These are phyloP conservation scores for Helotiales sp. DNA, from an alignment of 2,329 filamentous ascomycete species.

Conservation along the genomic window DNA sequence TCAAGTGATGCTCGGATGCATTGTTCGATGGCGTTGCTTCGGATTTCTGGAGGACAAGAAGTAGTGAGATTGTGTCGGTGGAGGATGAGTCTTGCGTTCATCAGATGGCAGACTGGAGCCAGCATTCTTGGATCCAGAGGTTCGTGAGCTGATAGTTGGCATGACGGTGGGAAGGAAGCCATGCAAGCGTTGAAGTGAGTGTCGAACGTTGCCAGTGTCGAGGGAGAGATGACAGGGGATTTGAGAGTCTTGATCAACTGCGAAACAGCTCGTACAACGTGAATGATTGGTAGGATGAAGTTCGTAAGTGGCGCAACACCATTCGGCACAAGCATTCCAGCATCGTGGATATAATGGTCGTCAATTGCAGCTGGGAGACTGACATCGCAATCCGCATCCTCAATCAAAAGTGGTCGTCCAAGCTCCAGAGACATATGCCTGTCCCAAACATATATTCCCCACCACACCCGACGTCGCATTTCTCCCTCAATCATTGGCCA, in stretches of 20 bases:
- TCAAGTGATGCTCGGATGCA: conserved; percentile 76
- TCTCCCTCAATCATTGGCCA: conserved; percentile 79
- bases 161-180: conserved; percentile 71
- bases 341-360: conserved; percentile 71
- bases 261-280: conserved; percentile 76
- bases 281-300: conserved; percentile 75
- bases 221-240: conserved; percentile 63
- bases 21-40: conserved; percentile 71
- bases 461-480: conserved; percentile 88
- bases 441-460: conserved; percentile 89
- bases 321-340: conserved; percentile 52
- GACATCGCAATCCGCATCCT: conserved; percentile 87
- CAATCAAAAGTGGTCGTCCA: conserved; percentile 77
- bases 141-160: conserved; percentile 65
- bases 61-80: conserved; percentile 87
- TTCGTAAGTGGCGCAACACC: conserved; percentile 60
- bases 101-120: conserved; percentile 73
- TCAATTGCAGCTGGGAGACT: conserved; percentile 76
- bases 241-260: conserved; percentile 71
- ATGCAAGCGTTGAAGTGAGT: conserved; percentile 76
- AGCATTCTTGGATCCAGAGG: conserved; percentile 74
- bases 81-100: conserved; percentile 80
- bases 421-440: conserved; percentile 77
- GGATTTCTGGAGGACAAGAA: conserved; percentile 62
- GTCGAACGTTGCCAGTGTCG: conserved; percentile 76